Percentiles rank a stretch among this genome's conserved stretches.
These are phyloP conservation scores for Meira nashicola DNA, from an alignment of 1,284 basidiomycete species.

Conservation along the genomic window DNA sequence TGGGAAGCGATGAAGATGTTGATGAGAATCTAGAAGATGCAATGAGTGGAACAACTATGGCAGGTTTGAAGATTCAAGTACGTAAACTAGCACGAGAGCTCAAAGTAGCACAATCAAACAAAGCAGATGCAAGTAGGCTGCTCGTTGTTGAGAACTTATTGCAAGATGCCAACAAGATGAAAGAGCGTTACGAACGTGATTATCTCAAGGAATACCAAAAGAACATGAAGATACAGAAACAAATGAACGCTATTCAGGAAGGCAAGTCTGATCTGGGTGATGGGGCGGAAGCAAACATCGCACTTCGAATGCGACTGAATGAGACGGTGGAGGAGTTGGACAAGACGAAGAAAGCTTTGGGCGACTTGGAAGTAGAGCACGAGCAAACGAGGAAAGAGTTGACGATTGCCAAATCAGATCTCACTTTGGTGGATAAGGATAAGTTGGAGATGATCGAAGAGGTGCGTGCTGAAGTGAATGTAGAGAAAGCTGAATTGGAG, in stretches of 20 bases:
- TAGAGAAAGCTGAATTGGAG: slow-evolving; percentile 74
- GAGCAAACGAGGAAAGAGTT: slow-evolving; percentile 67
- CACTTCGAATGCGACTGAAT: slow-evolving; percentile 77
- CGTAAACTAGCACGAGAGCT: slow-evolving; percentile 77
- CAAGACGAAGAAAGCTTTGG: slow-evolving; percentile 63
- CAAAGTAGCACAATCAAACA: slow-evolving; percentile 67
- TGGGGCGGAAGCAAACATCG: slow-evolving; percentile 76
- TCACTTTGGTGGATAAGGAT: slow-evolving; percentile 56
- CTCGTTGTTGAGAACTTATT: slow-evolving; percentile 82
- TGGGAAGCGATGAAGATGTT: slow-evolving; percentile 21
- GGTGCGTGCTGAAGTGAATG: slow-evolving; percentile 78
- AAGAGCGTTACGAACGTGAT: slow-evolving; percentile 80
- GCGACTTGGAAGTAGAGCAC: slow-evolving; percentile 68
- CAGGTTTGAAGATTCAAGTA: slow-evolving; percentile 74
- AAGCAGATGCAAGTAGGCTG: slow-evolving; percentile 68
- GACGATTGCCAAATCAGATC: slow-evolving; percentile 75
- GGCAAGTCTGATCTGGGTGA: slow-evolving; percentile 72
- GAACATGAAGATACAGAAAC: slow-evolving; percentile 71
- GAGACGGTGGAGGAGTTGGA: slow-evolving; percentile 82
- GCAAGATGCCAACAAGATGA: slow-evolving; percentile 83
- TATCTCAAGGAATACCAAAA: slow-evolving; percentile 79
- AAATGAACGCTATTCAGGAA: slow-evolving; percentile 80
- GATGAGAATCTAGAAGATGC: slow-evolving; percentile 76
- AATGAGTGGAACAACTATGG: slow-evolving; percentile 76
- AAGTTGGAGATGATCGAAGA: slow-evolving; percentile 63